Base-by-base conservation (phyloP, 371 early-diverging fungal species). In the Mucor ambiguus region DNA sequence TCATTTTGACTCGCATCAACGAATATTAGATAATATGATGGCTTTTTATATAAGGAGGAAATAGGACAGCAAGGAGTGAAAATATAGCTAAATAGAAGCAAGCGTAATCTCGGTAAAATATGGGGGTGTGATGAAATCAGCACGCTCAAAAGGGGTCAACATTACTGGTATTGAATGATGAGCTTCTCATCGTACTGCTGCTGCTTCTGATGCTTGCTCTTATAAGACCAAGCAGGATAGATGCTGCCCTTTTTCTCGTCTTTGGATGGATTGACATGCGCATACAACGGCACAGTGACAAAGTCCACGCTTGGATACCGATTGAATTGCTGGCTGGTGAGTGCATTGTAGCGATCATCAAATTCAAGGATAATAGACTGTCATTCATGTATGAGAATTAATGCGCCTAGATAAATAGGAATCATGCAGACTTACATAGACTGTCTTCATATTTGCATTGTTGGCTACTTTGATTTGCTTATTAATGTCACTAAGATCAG, bases 351-450 rank as follows among this genome's bases (percentile, higher is more conserved):
- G 9, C 77, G 63, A 66, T 76, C 77, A 59, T 76, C 77, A 56
- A 76, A 76, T 22, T 74, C 77, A 41, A 76, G 64, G 6, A 71
- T 67, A 35, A 76, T 58, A 57, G 66, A 64, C 71, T 76, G 12
- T 22, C 2, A 28, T 52, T 49, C 11, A 37, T 58, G 8, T 10
- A 38, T 58, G 32, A 48, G 12, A 43, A 18, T 28, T 58, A 4
- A 44, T 22, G 24, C 20, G 56, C 7, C 26, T 20, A 33, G 12
- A 12, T 30, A 14, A 10, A 41, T 14, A 14, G 26, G 37, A 35
- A 30, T 8, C 32, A 11, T 52, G 29, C 43, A 41, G 30, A 57
- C 72, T 68, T 69, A 73, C 69, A 69, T 73, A 73, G 20, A 59
- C 12, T 18, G 65, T 54, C 18, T 66, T 68, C 20, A 66, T 49